Evolutionary conservation across 371 early-diverging fungal species (phyloP).

Genomic region (Zancudomyces culisetae): DNA sequence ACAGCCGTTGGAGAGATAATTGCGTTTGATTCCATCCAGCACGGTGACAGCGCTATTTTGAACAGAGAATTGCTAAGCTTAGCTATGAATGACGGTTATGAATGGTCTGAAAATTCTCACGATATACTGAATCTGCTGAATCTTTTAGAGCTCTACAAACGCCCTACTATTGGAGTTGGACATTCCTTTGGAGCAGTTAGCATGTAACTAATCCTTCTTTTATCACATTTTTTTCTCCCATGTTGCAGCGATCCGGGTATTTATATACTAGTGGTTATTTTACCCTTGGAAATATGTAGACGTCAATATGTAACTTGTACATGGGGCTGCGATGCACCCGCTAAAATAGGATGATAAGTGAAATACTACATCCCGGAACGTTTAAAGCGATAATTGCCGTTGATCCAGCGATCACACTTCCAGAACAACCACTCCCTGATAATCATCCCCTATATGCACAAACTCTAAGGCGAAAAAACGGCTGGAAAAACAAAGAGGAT

Average conservation of each 20-base stretch:
- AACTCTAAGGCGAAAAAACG: not conserved
- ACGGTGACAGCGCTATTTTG: conserved; percentile 16
- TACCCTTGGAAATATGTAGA: too few relatives aligned
- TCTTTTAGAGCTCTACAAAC: conserved; percentile 6
- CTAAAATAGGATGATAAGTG: not conserved
- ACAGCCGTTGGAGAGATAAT: conserved; percentile 6
- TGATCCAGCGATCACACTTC: not conserved
- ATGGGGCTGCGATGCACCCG: too few relatives aligned
- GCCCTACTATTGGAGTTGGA: conserved; percentile 12
- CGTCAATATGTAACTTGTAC: too few relatives aligned
- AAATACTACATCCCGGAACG: not conserved
- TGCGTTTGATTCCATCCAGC: conserved; percentile 17
- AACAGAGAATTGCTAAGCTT: conserved; percentile 5
- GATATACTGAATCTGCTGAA: conserved; percentile 11
- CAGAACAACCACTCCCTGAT: not conserved
- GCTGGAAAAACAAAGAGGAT: not conserved
- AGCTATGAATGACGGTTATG: not conserved
- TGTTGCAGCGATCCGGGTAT: too few relatives aligned
- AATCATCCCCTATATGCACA: not conserved
- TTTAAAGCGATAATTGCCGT: not conserved
- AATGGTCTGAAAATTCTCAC: conserved; percentile 13
- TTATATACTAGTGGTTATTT: too few relatives aligned
- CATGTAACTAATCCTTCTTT: not conserved
- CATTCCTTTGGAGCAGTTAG: conserved; percentile 18
- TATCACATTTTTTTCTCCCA: too few relatives aligned